Conservation (phyloP, 805 yeast genomes). For the Suhomyces pyralidae region DNA sequence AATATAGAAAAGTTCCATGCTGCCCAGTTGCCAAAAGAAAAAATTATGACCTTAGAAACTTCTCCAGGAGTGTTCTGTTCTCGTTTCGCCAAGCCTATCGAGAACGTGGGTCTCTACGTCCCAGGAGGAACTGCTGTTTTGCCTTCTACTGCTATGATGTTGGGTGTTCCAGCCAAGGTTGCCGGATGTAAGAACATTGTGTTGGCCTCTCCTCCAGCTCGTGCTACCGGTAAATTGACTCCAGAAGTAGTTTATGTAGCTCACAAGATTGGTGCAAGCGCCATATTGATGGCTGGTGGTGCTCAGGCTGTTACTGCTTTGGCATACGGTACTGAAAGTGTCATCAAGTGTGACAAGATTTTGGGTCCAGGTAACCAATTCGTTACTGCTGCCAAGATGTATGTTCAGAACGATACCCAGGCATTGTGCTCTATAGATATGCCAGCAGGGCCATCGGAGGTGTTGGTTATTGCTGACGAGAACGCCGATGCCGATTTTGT, state of each 20-base stretch:
- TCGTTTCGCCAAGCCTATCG: constrained; percentile 92
- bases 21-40: constrained; percentile 77
- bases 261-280: constrained; percentile 86
- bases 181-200: constrained; percentile 94
- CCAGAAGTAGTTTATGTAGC: constrained; percentile 99
- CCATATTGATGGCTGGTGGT: constrained; percentile 95
- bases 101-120: constrained; percentile 89
- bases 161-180: constrained; percentile 97
- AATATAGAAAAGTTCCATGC: constrained; percentile 90
- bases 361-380: constrained; percentile 99
- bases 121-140: constrained; percentile 99
- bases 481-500: constrained; percentile 91
- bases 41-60: constrained; percentile 81
- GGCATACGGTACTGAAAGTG: constrained; percentile 96
- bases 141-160: constrained; percentile 97
- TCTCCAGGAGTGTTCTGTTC: constrained; percentile 92
- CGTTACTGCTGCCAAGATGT: constrained; percentile 98
- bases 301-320: constrained; percentile 98
- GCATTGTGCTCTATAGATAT: constrained; percentile 96
- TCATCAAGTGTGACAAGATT: constrained; percentile 93
- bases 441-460: constrained; percentile 99
- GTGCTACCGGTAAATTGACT: constrained; percentile 85
- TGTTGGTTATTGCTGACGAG: constrained; percentile 88
- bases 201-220: constrained; percentile 89
- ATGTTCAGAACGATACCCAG: constrained; percentile 90